A percentile compares a stretch with the other conserved stretches of the same genome.
phyloP scores from a whole-genome alignment of 148 eudicot genomes.

The Vaccinium macrocarpon region DNA sequence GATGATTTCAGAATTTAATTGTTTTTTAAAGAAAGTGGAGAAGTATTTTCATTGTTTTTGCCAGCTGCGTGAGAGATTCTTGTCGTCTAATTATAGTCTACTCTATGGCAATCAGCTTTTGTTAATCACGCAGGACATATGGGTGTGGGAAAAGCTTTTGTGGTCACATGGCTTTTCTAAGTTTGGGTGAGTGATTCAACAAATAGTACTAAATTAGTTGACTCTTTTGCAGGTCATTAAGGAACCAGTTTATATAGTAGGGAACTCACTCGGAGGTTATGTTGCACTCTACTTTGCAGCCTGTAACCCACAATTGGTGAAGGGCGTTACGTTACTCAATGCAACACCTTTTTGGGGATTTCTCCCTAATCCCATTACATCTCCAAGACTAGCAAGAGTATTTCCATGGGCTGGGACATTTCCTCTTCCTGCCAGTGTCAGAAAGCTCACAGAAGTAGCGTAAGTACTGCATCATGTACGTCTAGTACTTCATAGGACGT shows the following conservation, averaged over 20 bases:
- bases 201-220: not conserved
- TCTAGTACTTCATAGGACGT: not conserved
- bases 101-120: not conserved
- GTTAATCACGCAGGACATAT: not conserved
- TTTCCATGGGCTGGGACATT: conserved; percentile 94
- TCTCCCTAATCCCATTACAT: conserved; percentile 76
- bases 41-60: too few species aligned
- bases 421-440: conserved; percentile 77
- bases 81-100: too few species aligned
- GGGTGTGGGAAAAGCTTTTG: not conserved
- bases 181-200: not conserved
- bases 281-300: conserved; percentile 91
- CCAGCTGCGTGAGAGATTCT: too few species aligned
- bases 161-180: conserved; percentile 1
- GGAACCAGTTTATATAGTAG: conserved; percentile 89
- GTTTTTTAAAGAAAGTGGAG: too few species aligned
- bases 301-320: conserved; percentile 65
- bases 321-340: conserved; percentile 85
- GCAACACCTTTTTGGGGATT: conserved; percentile 99
- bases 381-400: conserved; percentile 65
- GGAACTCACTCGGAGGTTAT: conserved; percentile 97
- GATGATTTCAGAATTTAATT: not conserved
- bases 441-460: conserved; percentile 61
- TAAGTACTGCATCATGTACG: conserved; percentile 38
- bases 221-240: conserved; percentile 66